Evolutionary conservation across 2,329 filamentous ascomycete genomes (phyloP).

Genomic region (Colletotrichum navitas): DNA sequence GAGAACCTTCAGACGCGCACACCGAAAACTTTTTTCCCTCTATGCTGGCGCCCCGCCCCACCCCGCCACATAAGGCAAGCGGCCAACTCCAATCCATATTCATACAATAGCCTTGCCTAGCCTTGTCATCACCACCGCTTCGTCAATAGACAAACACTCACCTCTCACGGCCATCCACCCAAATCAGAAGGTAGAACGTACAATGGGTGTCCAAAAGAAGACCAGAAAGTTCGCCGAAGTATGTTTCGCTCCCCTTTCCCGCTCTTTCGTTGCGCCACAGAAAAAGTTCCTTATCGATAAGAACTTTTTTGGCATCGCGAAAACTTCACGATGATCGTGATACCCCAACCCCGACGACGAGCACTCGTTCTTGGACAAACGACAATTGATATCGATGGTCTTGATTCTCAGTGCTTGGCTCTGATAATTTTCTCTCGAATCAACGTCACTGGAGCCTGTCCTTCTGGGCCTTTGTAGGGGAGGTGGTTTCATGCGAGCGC

Average conservation of each 20-base stretch:
- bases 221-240: constrained; percentile 90
- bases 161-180: not conserved
- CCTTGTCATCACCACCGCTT: constrained; percentile 25
- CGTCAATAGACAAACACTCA: not conserved
- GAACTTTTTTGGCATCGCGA: not conserved
- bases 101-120: constrained; percentile 31
- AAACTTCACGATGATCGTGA: constrained; percentile 47
- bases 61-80: not conserved
- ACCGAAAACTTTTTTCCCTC: constrained; percentile 41
- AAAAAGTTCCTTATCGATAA: constrained; percentile 39
- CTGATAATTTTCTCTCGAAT: no score
- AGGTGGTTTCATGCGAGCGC: not conserved
- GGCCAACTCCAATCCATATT: constrained; percentile 5
- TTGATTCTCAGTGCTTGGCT: no score
- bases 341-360: not conserved
- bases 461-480: not conserved
- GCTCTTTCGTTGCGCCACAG: constrained; percentile 6
- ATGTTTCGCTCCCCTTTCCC: constrained; percentile 46
- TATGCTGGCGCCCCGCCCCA: not conserved
- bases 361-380: no score
- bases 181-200: constrained; percentile 10
- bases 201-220: constrained; percentile 90
- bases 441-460: no score
- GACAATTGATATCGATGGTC: no score
- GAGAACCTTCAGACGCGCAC: not conserved